A percentile compares a stretch with the other conserved stretches of the same genome.
phyloP scores from a whole-genome alignment of 1,284 basidiomycete species.

The Sanghuangporus baumii region DNA sequence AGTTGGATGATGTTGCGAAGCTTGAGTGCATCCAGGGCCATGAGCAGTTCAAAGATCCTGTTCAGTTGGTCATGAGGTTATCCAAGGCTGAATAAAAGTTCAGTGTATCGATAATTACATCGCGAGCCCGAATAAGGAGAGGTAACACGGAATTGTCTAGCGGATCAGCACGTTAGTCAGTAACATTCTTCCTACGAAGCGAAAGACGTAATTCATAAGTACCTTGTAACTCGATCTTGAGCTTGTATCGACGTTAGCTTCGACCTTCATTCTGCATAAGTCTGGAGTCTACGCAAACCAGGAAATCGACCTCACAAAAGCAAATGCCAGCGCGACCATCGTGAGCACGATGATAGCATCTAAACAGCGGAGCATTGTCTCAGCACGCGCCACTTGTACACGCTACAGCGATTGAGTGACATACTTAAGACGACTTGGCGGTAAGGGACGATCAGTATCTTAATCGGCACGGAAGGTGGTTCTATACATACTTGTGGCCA shows the following conservation, averaged over 20 bases:
- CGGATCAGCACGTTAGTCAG: neutral
- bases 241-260: conserved; percentile 42
- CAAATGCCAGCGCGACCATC: conserved; percentile 38
- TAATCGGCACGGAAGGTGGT: conserved; percentile 8
- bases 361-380: conserved; percentile 20
- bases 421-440: conserved; percentile 11
- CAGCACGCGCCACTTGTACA: neutral
- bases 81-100: neutral
- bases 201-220: conserved; percentile 8
- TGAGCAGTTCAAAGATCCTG: conserved; percentile 23
- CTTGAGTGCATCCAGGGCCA: conserved; percentile 50
- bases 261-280: conserved; percentile 38
- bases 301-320: conserved; percentile 22
- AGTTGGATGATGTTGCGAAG: conserved; percentile 74
- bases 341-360: conserved; percentile 46
- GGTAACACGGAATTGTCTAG: conserved; percentile 79
- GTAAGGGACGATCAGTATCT: conserved; percentile 22
- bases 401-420: neutral
- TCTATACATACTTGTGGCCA: conserved; percentile 42
- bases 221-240: conserved; percentile 46
- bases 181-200: neutral
- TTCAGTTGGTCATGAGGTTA: neutral
- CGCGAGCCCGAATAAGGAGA: conserved; percentile 74
- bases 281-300: neutral
- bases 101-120: conserved; percentile 64